Percentiles rank a stretch among this genome's conserved stretches.
phyloP scores from a whole-genome alignment of 2,329 filamentous ascomycete genomes.

The Dactylellina haptotyla region DNA sequence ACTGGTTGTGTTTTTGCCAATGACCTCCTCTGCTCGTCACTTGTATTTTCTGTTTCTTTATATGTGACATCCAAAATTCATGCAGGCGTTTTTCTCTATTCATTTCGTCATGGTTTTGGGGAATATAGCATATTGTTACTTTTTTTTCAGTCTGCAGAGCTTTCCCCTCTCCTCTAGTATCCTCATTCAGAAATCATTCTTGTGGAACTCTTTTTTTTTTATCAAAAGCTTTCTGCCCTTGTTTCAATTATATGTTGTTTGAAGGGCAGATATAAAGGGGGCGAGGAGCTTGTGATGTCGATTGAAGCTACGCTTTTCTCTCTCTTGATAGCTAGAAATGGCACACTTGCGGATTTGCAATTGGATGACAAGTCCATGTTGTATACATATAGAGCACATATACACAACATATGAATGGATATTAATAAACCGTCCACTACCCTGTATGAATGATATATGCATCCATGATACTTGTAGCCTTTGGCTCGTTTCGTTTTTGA shows the following conservation, averaged over 20 bases:
- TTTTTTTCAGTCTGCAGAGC: conserved; percentile 28
- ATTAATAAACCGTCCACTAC: neutral
- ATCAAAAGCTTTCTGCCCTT: neutral
- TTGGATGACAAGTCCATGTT: neutral
- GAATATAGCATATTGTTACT: conserved; percentile 25
- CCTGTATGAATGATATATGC: no score
- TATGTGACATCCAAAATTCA: conserved; percentile 23
- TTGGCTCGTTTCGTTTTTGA: neutral
- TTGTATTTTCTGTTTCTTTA: neutral
- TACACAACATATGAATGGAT: neutral
- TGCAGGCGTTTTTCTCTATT: conserved; percentile 44
- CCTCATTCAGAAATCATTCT: neutral
- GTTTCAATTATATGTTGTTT: neutral
- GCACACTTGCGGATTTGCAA: neutral
- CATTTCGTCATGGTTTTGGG: conserved; percentile 7
- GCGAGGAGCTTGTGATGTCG: neutral
- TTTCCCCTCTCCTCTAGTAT: conserved; percentile 19
- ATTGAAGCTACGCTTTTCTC: neutral
- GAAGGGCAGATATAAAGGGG: neutral
- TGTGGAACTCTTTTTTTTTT: neutral
- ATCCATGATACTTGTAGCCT: no score
- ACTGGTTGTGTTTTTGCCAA: conserved; percentile 2
- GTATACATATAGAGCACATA: neutral
- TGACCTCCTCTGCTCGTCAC: neutral
- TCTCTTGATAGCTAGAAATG: neutral